Percentiles rank a stretch among this genome's conserved stretches.
phyloP scores from a whole-genome alignment of 768 basidiomycete genomes.

The Termitomyces sp. region DNA sequence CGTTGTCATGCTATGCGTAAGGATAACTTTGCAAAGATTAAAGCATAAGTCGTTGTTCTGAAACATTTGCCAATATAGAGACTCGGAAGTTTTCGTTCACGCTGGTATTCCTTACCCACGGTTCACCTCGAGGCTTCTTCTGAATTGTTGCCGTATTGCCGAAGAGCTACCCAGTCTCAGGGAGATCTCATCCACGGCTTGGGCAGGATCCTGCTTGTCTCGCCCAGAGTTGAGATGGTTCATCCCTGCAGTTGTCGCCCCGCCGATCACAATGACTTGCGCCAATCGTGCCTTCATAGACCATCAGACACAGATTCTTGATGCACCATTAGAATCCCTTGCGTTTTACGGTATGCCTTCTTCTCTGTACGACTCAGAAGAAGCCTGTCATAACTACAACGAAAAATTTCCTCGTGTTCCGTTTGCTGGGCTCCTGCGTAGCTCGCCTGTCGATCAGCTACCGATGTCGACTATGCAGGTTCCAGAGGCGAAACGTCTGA shows the following conservation, averaged over 20 bases:
- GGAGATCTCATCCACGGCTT: slow-evolving; percentile 57
- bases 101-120: slow-evolving; percentile 26
- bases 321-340: slow-evolving; percentile 69
- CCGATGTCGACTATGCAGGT: slow-evolving; percentile 85
- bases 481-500: slow-evolving; percentile 90
- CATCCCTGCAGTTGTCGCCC: slow-evolving; percentile 80
- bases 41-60: slow-evolving; percentile 1
- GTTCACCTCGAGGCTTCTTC: slow-evolving; percentile 25
- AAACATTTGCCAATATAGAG: slow-evolving; percentile 30
- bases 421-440: slow-evolving; percentile 60
- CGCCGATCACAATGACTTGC: slow-evolving; percentile 70
- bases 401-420: slow-evolving; percentile 54
- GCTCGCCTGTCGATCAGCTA: slow-evolving; percentile 66
- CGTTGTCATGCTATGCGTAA: slow-evolving; percentile 41
- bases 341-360: slow-evolving; percentile 83
- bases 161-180: slow-evolving; percentile 47
- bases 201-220: slow-evolving; percentile 78
- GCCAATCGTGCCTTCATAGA: slow-evolving; percentile 78
- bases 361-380: slow-evolving; percentile 52
- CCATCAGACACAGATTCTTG: slow-evolving; percentile 50
- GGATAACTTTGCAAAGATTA: not conserved
- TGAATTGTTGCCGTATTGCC: slow-evolving; percentile 29
- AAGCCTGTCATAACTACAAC: slow-evolving; percentile 42
- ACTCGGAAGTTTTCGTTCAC: slow-evolving; percentile 46
- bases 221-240: slow-evolving; percentile 80